These are phyloP conservation scores for Aphanomyces astaci DNA, from an alignment of 352 stramenopile genomes.

Conservation along the genomic window DNA sequence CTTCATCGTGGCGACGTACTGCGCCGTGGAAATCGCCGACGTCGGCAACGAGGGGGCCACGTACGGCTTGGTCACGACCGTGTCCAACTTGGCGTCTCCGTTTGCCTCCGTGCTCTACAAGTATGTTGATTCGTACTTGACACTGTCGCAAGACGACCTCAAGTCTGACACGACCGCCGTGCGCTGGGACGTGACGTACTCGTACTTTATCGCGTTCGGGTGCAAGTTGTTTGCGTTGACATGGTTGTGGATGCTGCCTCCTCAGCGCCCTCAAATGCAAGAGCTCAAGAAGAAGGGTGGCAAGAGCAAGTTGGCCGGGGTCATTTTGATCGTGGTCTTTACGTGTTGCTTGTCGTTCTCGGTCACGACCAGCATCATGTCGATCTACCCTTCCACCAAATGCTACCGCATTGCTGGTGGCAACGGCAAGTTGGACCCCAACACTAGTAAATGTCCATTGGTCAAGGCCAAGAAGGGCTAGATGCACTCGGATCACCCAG, in stretches of 20 bases:
- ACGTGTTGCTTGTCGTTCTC: conserved; percentile 25
- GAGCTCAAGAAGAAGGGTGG: conserved; percentile 27
- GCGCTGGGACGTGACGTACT: conserved; percentile 38
- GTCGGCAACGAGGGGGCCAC: conserved; percentile 58
- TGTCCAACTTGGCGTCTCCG: too few relatives aligned
- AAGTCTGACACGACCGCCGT: conserved; percentile 41
- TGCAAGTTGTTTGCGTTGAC: not conserved
- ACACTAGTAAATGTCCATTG: not conserved
- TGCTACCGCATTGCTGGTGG: not conserved
- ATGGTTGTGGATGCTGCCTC: conserved; percentile 22
- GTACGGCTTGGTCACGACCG: too few relatives aligned
- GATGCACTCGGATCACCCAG: too few relatives aligned
- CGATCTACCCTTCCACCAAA: conserved; percentile 32
- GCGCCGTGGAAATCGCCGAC: conserved; percentile 61
- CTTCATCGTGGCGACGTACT: conserved; percentile 48
- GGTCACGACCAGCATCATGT: conserved; percentile 40
- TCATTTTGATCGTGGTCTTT: conserved; percentile 32
- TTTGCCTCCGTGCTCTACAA: conserved; percentile 39
- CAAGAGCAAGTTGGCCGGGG: conserved; percentile 32
- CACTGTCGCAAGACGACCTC: conserved; percentile 42
- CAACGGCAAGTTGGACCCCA: too few relatives aligned
- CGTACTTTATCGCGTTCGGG: conserved; percentile 36
- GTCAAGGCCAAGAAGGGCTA: not conserved
- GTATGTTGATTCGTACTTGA: conserved; percentile 38
- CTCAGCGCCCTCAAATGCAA: conserved; percentile 43